These are phyloP conservation scores for Cryomyces minteri DNA, from an alignment of 495 filamentous ascomycete species.

Conservation along the genomic window DNA sequence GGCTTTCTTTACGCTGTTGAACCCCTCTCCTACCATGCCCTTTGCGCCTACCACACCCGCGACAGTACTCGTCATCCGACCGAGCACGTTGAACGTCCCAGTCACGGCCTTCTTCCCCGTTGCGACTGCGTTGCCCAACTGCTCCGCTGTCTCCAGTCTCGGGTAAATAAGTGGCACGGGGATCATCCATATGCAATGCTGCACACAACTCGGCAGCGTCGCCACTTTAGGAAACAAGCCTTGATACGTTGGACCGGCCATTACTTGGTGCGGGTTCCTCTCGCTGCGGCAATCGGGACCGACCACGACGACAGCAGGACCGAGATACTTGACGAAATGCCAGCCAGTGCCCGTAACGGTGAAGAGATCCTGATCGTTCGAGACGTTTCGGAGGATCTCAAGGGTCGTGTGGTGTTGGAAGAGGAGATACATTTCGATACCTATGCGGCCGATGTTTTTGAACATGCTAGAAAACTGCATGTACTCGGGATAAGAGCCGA, in stretches of 20 bases:
- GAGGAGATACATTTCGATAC: constrained; percentile 97
- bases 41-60: constrained; percentile 92
- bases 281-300: constrained; percentile 86
- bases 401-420: constrained; percentile 97
- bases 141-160: constrained; percentile 76
- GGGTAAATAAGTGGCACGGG: constrained; percentile 85
- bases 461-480: constrained; percentile 97
- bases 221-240: constrained; percentile 92
- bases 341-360: constrained; percentile 92
- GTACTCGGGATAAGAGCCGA: constrained; percentile 90
- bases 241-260: constrained; percentile 94
- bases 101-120: constrained; percentile 94
- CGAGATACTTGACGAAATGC: constrained; percentile 95
- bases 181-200: constrained; percentile 92
- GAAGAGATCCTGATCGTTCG: constrained; percentile 78
- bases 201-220: constrained; percentile 75
- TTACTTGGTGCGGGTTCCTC: constrained; percentile 73
- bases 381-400: constrained; percentile 75
- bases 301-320: constrained; percentile 75
- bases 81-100: constrained; percentile 82
- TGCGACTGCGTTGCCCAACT: constrained; percentile 72
- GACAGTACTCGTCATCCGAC: constrained; percentile 83
- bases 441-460: constrained; percentile 92
- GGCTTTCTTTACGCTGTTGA: constrained; percentile 85
- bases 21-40: constrained; percentile 74